These are phyloP conservation scores for Cyamopsis tetragonoloba DNA, from an alignment of 306 rosid genomes.

Conservation along the genomic window DNA sequence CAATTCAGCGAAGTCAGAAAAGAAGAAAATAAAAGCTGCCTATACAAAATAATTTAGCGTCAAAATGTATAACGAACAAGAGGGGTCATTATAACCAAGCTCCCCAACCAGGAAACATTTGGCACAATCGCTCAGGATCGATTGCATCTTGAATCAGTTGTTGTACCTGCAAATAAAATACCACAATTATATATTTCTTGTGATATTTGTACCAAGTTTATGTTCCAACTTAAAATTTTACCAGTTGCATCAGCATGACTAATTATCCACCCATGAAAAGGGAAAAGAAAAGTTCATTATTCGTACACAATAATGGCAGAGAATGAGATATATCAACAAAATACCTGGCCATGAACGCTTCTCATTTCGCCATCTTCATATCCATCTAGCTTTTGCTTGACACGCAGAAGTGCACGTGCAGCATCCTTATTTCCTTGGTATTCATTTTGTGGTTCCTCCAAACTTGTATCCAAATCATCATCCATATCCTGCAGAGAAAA, in stretches of 20 bases:
- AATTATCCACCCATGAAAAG: not conserved
- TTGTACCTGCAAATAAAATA: slow-evolving; percentile 60
- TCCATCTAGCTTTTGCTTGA: slow-evolving; percentile 91
- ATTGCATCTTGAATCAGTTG: slow-evolving; percentile 91
- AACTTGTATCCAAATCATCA: slow-evolving; percentile 61
- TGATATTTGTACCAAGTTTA: slow-evolving; percentile 4
- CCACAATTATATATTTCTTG: not conserved
- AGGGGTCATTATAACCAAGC: slow-evolving; percentile 60
- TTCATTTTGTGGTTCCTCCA: slow-evolving; percentile 63
- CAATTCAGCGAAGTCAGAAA: not conserved
- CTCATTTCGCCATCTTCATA: slow-evolving; percentile 96
- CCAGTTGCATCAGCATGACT: not conserved
- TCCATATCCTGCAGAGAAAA: slow-evolving; percentile 61
- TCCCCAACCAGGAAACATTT: slow-evolving; percentile 96
- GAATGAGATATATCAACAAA: slow-evolving; percentile 16
- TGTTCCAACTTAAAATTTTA: slow-evolving; percentile 9
- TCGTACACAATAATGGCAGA: not conserved
- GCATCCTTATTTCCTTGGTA: slow-evolving; percentile 95
- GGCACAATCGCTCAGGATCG: slow-evolving; percentile 82
- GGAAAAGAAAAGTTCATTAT: not conserved
- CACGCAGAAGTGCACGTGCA: slow-evolving; percentile 87
- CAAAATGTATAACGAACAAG: not conserved
- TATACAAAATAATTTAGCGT: slow-evolving; percentile 29
- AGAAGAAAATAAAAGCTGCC: slow-evolving; percentile 16
- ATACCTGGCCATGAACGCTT: slow-evolving; percentile 88